A percentile compares a stretch with the other conserved stretches of the same genome.
These are phyloP conservation scores for Botrytis fabae DNA, from an alignment of 2,329 filamentous ascomycete genomes.

Conservation along the genomic window DNA sequence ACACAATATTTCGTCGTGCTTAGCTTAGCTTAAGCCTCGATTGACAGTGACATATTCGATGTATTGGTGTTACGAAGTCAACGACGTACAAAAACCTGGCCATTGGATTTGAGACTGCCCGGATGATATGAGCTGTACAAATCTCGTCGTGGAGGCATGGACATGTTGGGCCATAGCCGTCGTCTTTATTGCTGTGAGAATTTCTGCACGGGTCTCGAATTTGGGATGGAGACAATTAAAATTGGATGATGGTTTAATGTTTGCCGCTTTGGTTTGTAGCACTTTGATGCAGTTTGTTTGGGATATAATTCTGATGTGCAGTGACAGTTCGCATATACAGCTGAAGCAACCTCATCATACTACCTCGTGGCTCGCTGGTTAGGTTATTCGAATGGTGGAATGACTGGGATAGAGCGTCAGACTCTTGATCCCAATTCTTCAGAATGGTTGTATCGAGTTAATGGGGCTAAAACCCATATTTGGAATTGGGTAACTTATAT, in stretches of 20 bases:
- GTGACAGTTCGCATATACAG: slow-evolving; percentile 17
- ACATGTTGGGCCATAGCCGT: slow-evolving; percentile 18
- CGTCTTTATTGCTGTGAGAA: background rate
- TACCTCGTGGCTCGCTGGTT: slow-evolving; percentile 6
- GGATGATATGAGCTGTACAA: slow-evolving; percentile 14
- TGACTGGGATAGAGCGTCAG: slow-evolving; percentile 3
- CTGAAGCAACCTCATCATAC: slow-evolving; percentile 3
- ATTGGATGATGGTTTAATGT: slow-evolving; percentile 17
- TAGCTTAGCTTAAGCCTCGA: background rate
- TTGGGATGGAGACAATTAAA: slow-evolving; percentile 11
- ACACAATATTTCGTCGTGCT: background rate
- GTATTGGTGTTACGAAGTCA: background rate
- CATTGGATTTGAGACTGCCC: slow-evolving; percentile 3
- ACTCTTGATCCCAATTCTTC: slow-evolving; percentile 10
- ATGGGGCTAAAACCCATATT: slow-evolving; percentile 15
- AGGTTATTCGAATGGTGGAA: slow-evolving; percentile 14
- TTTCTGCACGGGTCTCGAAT: slow-evolving; percentile 1
- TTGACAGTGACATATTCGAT: background rate
- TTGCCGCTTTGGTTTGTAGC: slow-evolving; percentile 3
- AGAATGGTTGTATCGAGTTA: slow-evolving; percentile 19
- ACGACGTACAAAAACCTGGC: background rate
- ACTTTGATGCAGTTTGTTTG: background rate
- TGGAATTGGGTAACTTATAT: slow-evolving; percentile 19
- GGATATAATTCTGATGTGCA: background rate
- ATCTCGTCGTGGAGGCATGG: slow-evolving; percentile 19